These are phyloP conservation scores for Potentilla sterilis DNA, from an alignment of 306 rosid species.

Conservation along the genomic window DNA sequence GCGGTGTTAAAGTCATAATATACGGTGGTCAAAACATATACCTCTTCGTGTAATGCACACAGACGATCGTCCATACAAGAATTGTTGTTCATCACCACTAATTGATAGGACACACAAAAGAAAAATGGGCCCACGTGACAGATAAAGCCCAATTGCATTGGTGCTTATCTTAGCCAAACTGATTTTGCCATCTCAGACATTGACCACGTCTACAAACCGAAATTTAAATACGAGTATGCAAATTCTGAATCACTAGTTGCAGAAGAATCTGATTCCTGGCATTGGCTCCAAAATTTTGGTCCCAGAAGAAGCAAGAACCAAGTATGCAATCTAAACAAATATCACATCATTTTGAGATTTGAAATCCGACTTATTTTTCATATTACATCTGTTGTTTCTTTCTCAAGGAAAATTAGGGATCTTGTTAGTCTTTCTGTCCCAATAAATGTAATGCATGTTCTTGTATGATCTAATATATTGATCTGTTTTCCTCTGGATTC, in stretches of 20 bases:
- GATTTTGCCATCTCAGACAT: conserved; percentile 4
- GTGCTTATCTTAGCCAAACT: neutral
- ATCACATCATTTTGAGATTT: neutral
- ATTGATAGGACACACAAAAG: neutral
- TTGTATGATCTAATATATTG: neutral
- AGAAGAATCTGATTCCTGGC: neutral
- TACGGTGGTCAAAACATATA: no score
- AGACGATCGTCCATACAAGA: no score
- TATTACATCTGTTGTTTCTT: neutral
- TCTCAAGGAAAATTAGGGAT: neutral
- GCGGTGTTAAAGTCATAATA: neutral
- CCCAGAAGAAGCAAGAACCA: conserved; percentile 15
- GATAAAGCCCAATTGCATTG: conserved; percentile 1
- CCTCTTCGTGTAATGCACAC: no score
- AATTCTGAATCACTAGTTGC: neutral
- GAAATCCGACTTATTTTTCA: neutral
- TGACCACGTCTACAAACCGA: conserved; percentile 2
- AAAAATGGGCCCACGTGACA: neutral
- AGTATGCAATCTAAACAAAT: neutral
- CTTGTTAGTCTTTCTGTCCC: neutral
- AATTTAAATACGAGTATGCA: neutral
- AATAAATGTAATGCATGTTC: neutral
- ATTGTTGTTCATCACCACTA: neutral
- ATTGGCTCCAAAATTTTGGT: conserved; percentile 10
- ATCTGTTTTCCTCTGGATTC: neutral